Evolutionary conservation across 805 yeast genomes (phyloP).

Genomic region (Myxozyma neotropica): DNA sequence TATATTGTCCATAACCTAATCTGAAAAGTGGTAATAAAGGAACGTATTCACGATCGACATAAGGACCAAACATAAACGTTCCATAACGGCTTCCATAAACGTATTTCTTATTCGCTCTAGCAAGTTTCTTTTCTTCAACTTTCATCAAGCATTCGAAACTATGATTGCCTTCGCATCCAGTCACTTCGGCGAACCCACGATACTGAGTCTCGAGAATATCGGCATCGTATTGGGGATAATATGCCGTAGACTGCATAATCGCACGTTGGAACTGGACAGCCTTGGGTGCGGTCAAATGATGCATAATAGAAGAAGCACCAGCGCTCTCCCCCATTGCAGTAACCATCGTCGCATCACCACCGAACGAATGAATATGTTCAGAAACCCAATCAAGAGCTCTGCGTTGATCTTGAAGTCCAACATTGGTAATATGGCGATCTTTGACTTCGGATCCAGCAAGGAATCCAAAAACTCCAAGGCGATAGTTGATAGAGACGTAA

Average conservation of each 20-base stretch:
- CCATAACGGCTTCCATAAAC: constrained; percentile 23
- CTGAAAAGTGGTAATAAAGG: constrained; percentile 26
- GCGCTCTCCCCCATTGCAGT: constrained; percentile 48
- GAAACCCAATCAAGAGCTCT: constrained; percentile 45
- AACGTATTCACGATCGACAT: constrained; percentile 28
- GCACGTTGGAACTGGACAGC: constrained; percentile 30
- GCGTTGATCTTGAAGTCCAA: constrained; percentile 46
- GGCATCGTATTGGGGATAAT: constrained; percentile 27
- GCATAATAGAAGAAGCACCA: constrained; percentile 45
- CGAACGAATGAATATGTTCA: constrained; percentile 43
- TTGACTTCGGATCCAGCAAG: constrained; percentile 38
- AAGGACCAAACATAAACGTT: constrained; percentile 31
- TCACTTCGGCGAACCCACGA: constrained; percentile 14
- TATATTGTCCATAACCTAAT: constrained; percentile 18
- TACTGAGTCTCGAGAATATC: constrained; percentile 19
- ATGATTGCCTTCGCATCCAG: constrained; percentile 21
- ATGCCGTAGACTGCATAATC: constrained; percentile 32
- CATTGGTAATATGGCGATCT: constrained; percentile 40
- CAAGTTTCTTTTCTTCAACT: constrained; percentile 9
- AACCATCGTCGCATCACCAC: constrained; percentile 45
- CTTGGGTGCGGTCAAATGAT: constrained; percentile 38
- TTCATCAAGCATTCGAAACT: constrained; percentile 23
- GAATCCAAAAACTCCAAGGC: constrained; percentile 45
- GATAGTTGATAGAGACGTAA: constrained; percentile 33
- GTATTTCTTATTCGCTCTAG: constrained; percentile 17